phyloP scores from a whole-genome alignment of 2,329 filamentous ascomycete genomes.

The Rugonectria rugulosa region DNA sequence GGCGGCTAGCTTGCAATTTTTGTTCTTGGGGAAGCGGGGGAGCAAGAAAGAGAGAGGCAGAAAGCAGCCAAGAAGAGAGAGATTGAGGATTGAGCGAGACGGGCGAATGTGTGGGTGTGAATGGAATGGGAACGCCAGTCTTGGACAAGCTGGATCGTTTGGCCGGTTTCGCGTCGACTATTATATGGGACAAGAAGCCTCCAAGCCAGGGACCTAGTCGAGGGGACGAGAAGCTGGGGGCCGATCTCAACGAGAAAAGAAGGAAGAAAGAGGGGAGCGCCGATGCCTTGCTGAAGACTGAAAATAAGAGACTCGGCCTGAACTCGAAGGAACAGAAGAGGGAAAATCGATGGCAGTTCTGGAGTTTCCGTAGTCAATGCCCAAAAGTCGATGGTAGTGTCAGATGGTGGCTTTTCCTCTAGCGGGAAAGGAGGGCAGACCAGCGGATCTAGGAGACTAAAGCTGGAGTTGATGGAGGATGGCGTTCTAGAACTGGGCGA shows the following conservation, averaged over 20 bases:
- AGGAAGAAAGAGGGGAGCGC: neutral
- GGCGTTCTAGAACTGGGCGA: conserved; percentile 16
- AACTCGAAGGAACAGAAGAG: too few relatives aligned
- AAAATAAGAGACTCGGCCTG: too few relatives aligned
- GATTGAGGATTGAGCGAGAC: neutral
- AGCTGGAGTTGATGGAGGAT: conserved; percentile 10
- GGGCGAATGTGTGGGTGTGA: neutral
- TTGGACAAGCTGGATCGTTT: conserved; percentile 13
- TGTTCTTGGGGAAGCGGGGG: conserved; percentile 33
- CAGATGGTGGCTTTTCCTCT: conserved; percentile 17
- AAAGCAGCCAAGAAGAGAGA: neutral
- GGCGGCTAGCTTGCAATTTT: conserved; percentile 32
- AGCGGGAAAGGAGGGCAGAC: neutral
- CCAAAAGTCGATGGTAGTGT: conserved; percentile 2
- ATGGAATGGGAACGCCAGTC: conserved; percentile 19
- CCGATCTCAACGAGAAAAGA: neutral
- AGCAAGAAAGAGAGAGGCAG: neutral
- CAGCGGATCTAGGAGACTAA: neutral
- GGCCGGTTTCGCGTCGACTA: conserved; percentile 16
- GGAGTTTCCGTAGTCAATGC: neutral
- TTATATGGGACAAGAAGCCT: too few relatives aligned
- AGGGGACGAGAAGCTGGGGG: conserved; percentile 1
- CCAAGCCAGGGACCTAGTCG: too few relatives aligned
- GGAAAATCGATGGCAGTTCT: neutral
- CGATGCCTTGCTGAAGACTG: too few relatives aligned